These are phyloP conservation scores for Cytospora mali DNA, from an alignment of 2,329 filamentous ascomycete genomes.

Conservation along the genomic window DNA sequence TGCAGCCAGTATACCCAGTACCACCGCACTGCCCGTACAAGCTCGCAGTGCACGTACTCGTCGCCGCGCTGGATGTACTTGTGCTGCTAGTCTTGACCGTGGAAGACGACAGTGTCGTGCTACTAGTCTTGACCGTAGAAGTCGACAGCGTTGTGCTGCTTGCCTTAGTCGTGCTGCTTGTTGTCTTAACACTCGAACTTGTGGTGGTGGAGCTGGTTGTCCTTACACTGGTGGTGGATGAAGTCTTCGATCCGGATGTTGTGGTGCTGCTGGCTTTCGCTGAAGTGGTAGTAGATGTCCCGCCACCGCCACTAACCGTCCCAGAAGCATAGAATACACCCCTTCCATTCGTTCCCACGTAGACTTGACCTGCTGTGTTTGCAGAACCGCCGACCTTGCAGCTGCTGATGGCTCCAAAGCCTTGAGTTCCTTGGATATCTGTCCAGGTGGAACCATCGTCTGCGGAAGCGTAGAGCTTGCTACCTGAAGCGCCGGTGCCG, in stretches of 20 bases:
- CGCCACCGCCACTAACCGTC: slow-evolving; percentile 28
- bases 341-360: slow-evolving; percentile 54
- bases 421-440: slow-evolving; percentile 50
- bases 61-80: slow-evolving; percentile 26
- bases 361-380: slow-evolving; percentile 49
- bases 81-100: slow-evolving; percentile 25
- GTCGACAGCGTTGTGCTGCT: slow-evolving; percentile 26
- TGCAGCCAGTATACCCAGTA: slow-evolving; percentile 39
- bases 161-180: slow-evolving; percentile 25
- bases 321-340: slow-evolving; percentile 46
- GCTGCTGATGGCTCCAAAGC: slow-evolving; percentile 48
- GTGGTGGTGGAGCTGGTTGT: slow-evolving; percentile 16
- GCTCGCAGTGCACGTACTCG: slow-evolving; percentile 29
- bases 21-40: slow-evolving; percentile 44
- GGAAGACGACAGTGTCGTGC: slow-evolving; percentile 27
- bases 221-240: slow-evolving; percentile 15
- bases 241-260: slow-evolving; percentile 14
- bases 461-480: slow-evolving; percentile 48
- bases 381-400: slow-evolving; percentile 47
- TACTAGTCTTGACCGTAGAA: slow-evolving; percentile 19
- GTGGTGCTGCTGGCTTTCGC: slow-evolving; percentile 24
- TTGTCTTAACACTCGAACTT: slow-evolving; percentile 12
- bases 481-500: slow-evolving; percentile 45
- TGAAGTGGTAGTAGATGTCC: slow-evolving; percentile 19
- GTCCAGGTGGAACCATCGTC: slow-evolving; percentile 48